phyloP scores from a whole-genome alignment of 2,329 filamentous ascomycete species.

The Ceratocystis huliohia region DNA sequence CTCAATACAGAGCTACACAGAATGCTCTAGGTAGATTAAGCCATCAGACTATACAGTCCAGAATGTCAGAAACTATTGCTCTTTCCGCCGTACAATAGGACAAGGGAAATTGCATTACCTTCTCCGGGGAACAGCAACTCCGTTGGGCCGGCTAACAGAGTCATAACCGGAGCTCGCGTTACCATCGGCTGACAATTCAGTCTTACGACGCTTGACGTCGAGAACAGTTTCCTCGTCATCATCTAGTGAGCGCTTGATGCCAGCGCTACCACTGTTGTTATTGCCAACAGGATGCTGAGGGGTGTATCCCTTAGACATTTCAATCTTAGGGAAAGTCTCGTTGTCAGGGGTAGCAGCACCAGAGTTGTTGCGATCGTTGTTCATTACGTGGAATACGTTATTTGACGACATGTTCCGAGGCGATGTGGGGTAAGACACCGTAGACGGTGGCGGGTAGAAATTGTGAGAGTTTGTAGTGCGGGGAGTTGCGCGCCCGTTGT shows the following conservation, averaged over 20 bases:
- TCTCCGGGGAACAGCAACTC: conserved; percentile 31
- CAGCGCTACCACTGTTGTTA: conserved; percentile 43
- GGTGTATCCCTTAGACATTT: conserved; percentile 51
- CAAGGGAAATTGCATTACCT: conserved; percentile 26
- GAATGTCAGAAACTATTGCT: conserved; percentile 22
- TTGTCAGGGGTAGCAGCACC: conserved; percentile 52
- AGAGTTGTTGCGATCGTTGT: conserved; percentile 55
- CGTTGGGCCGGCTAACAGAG: conserved; percentile 36
- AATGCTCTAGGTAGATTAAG: conserved; percentile 17
- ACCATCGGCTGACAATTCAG: conserved; percentile 44
- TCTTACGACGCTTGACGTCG: conserved; percentile 69
- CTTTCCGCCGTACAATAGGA: conserved; percentile 15
- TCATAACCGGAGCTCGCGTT: conserved; percentile 40
- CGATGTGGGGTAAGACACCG: conserved; percentile 62
- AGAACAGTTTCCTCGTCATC: conserved; percentile 50
- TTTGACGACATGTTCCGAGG: conserved; percentile 62
- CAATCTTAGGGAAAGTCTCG: conserved; percentile 58
- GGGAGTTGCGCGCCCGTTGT: conserved; percentile 72
- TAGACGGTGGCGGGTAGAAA: conserved; percentile 52
- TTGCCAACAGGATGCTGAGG: conserved; percentile 48
- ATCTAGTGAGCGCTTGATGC: conserved; percentile 38
- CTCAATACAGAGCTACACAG: conserved; percentile 8
- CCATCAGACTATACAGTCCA: conserved; percentile 21
- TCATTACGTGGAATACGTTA: conserved; percentile 82
- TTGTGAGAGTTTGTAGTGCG: conserved; percentile 61